Conservation (phyloP, 148 eudicot genomes). For the Chenopodium album region DNA sequence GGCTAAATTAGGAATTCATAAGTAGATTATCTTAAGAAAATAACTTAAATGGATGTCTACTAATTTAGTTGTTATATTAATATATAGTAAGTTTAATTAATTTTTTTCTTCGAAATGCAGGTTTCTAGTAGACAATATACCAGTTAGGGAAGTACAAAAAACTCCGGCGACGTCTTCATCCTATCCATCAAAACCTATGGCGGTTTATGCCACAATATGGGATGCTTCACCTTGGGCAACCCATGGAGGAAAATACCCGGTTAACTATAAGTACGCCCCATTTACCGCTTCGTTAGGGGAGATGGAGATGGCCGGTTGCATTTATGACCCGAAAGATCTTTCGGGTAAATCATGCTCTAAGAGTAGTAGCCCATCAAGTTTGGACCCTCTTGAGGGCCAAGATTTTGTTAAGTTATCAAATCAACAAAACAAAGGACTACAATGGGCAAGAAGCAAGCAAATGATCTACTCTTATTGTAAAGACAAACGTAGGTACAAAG, state of each 20-base stretch:
- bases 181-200: slow-evolving; percentile 93
- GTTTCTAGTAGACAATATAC: slow-evolving; percentile 88
- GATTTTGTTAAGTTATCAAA: slow-evolving; percentile 62
- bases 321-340: slow-evolving; percentile 30
- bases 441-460: slow-evolving; percentile 69
- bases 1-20: background rate
- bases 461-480: slow-evolving; percentile 88
- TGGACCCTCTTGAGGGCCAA: slow-evolving; percentile 76
- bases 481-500: slow-evolving; percentile 71
- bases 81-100: no score
- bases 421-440: slow-evolving; percentile 59
- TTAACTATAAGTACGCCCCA: slow-evolving; percentile 82
- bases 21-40: no score
- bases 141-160: slow-evolving; percentile 66
- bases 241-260: slow-evolving; percentile 89
- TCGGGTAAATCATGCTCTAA: slow-evolving; percentile 38
- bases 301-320: slow-evolving; percentile 71
- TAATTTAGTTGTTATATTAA: no score
- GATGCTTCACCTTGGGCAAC: slow-evolving; percentile 98
- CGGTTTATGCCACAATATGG: slow-evolving; percentile 78
- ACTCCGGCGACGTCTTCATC: slow-evolving; percentile 46
- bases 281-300: slow-evolving; percentile 56
- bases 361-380: slow-evolving; percentile 45
- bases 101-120: slow-evolving; percentile 37
- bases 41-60: background rate